A percentile compares a stretch with the other conserved stretches of the same genome.
These are phyloP conservation scores for Passalora sequoiae DNA, from an alignment of 2,329 filamentous ascomycete species.

Conservation along the genomic window DNA sequence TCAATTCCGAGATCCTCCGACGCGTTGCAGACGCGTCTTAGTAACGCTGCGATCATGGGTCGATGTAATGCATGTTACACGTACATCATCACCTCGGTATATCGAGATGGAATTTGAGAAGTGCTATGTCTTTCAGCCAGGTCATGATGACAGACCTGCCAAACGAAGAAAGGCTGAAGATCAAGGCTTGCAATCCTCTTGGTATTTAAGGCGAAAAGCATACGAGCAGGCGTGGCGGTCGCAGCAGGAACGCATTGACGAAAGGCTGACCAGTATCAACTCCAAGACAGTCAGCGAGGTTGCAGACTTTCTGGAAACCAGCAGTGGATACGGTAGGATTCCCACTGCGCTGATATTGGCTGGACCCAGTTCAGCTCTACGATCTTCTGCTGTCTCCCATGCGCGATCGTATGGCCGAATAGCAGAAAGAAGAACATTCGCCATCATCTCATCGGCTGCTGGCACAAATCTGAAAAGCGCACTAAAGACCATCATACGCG, in stretches of 20 bases:
- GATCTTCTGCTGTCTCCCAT: constrained; percentile 68
- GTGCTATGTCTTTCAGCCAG: constrained; percentile 43
- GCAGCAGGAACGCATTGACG: constrained; percentile 60
- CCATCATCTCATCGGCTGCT: constrained; percentile 64
- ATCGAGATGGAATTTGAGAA: constrained; percentile 47
- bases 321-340: constrained; percentile 18
- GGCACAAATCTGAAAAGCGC: constrained; percentile 67
- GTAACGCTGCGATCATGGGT: too few species aligned
- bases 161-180: constrained; percentile 38
- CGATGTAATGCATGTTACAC: too few species aligned
- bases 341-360: constrained; percentile 57
- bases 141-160: constrained; percentile 34
- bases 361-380: constrained; percentile 71
- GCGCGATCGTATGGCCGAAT: constrained; percentile 43
- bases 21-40: too few species aligned
- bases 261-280: constrained; percentile 37
- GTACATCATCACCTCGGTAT: too few species aligned
- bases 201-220: constrained; percentile 50
- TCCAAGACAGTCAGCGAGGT: constrained; percentile 37
- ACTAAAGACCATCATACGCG: constrained; percentile 68
- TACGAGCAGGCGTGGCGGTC: constrained; percentile 61
- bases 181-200: constrained; percentile 34
- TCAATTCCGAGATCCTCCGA: too few species aligned
- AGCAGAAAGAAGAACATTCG: constrained; percentile 51
- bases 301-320: constrained; percentile 36